Evolutionary conservation across 148 eudicot species (phyloP).

Genomic region (Amaranthus cruentus): DNA sequence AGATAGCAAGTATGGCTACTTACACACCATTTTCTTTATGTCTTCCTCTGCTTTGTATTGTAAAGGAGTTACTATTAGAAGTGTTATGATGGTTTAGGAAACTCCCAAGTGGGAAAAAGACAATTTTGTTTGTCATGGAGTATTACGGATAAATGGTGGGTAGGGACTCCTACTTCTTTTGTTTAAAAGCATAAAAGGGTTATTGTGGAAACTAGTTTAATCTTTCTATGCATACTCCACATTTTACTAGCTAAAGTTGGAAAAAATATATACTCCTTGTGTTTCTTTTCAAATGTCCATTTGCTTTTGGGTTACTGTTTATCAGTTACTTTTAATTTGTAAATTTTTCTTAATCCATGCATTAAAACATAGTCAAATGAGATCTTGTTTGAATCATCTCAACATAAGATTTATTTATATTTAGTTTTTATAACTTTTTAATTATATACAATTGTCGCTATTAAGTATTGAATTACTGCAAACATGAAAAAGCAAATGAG

Average conservation of each 20-base stretch:
- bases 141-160: conserved; percentile 26
- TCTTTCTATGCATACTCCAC: conserved; percentile 7
- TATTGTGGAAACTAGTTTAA: conserved; percentile 28
- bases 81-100: background rate
- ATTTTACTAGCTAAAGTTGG: conserved; percentile 13
- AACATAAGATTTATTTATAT: too few species aligned
- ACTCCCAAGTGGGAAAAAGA: conserved; percentile 15
- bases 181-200: conserved; percentile 24
- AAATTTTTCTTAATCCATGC: too few species aligned
- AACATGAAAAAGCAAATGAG: too few species aligned
- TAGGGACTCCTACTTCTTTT: conserved; percentile 12
- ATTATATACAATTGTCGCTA: too few species aligned
- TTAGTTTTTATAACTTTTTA: too few species aligned
- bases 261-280: conserved; percentile 3
- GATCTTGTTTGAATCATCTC: too few species aligned
- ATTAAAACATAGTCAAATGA: too few species aligned
- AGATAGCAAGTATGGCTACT: too few species aligned
- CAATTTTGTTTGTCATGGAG: conserved; percentile 19
- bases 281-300: background rate
- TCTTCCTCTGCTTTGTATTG: background rate
- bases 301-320: too few species aligned
- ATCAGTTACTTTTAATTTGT: too few species aligned
- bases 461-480: too few species aligned
- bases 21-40: background rate
- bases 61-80: background rate